Conservation (phyloP, 225 moss, liverwort and hornwort species). For the Physcomitrellopsis africana region DNA sequence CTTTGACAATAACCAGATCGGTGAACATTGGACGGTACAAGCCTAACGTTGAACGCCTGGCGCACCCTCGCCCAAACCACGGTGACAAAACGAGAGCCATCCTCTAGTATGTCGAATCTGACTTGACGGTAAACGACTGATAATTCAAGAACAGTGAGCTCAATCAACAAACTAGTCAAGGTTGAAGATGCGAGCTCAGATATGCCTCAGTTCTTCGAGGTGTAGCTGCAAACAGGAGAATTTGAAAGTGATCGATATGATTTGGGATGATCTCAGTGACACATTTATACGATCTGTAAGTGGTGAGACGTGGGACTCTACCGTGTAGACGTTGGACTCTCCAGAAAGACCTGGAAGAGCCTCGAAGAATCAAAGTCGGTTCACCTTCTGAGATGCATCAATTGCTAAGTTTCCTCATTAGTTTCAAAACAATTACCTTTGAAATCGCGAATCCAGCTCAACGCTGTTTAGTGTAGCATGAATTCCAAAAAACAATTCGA, state of each 20-base stretch:
- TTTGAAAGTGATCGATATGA: slow-evolving; percentile 13
- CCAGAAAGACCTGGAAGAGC: slow-evolving; percentile 27
- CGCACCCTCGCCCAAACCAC: slow-evolving; percentile 44
- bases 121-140: not conserved
- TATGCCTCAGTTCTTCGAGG: not conserved
- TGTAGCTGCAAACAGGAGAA: not conserved
- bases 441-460: not conserved
- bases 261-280: not conserved
- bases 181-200: not conserved
- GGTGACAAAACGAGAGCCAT: slow-evolving; percentile 48
- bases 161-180: not conserved
- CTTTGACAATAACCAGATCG: slow-evolving; percentile 42
- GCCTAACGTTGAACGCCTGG: slow-evolving; percentile 31
- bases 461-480: slow-evolving; percentile 16
- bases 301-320: slow-evolving; percentile 4
- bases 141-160: not conserved
- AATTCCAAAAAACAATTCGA: not conserved
- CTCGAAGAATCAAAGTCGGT: not conserved
- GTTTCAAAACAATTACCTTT: not conserved
- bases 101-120: no score
- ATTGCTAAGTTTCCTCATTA: not conserved
- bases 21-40: slow-evolving; percentile 40
- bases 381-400: not conserved
- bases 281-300: slow-evolving; percentile 27
- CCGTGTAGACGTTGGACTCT: not conserved